A percentile compares a stretch with the other conserved stretches of the same genome.
Conservation (phyloP, 1,284 basidiomycete species). For the Flammula alnicola region DNA sequence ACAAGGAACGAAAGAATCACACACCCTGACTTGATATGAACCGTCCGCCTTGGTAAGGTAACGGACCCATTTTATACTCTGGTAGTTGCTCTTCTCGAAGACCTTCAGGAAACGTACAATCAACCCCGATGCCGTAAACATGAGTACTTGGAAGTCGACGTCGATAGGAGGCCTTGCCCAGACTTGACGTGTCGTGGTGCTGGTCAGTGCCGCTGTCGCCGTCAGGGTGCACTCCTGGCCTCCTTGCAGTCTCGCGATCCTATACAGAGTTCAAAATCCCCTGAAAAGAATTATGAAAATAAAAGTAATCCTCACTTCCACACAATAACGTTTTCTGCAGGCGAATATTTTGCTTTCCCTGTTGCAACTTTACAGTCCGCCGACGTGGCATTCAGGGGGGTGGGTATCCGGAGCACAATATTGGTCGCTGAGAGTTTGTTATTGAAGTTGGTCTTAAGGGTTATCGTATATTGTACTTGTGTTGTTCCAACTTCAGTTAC, state of each 20-base stretch:
- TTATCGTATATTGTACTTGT: constrained; percentile 90
- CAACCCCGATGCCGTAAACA: constrained; percentile 97
- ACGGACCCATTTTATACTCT: constrained; percentile 92
- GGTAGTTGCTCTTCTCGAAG: constrained; percentile 94
- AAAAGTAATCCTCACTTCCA: constrained; percentile 85
- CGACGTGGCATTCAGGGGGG: constrained; percentile 91
- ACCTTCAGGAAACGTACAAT: constrained; percentile 98
- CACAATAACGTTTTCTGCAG: constrained; percentile 92
- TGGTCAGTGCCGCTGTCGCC: constrained; percentile 83
- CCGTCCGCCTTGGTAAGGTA: constrained; percentile 90
- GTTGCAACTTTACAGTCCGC: constrained; percentile 90
- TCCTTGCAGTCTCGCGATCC: constrained; percentile 92
- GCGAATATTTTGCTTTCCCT: constrained; percentile 97
- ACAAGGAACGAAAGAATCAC: constrained; percentile 28
- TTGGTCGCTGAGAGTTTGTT: constrained; percentile 93
- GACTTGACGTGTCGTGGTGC: constrained; percentile 88
- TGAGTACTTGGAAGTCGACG: constrained; percentile 97
- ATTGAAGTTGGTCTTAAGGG: constrained; percentile 89
- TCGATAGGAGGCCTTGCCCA: constrained; percentile 99
- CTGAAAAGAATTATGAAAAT: constrained; percentile 1
- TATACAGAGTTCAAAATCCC: constrained; percentile 36
- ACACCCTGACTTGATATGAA: constrained; percentile 83
- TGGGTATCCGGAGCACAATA: constrained; percentile 92
- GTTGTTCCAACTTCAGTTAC: constrained; percentile 93
- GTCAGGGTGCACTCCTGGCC: constrained; percentile 88